Evolutionary conservation across 1,284 basidiomycete genomes (phyloP), one percentile per base, ranked within the genome.

Genomic region (Leccinum angustisporum): DNA sequence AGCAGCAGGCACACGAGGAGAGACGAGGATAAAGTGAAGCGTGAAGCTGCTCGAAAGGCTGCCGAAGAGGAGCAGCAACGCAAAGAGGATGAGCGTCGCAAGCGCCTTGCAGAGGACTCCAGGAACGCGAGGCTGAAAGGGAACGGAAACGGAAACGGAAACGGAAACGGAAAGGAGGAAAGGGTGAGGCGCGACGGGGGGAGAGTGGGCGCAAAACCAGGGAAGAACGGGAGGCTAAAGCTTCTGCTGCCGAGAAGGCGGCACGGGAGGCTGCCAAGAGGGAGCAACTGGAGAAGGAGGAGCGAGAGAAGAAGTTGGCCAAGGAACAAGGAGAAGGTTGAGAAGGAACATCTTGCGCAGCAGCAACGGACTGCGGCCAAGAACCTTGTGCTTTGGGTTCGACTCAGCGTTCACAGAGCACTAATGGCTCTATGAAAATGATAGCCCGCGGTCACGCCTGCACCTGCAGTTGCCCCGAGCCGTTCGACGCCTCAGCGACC

Each of bases 61-160:
- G 85, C 85, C 60, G 91, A 94, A 63, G 94, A 94, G 71, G 94
- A 95, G 76, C 86, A 83, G 65, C 79, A 82, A 57, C 83, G 86
- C 63, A 92, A 88, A 72, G 90, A 90, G 61, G 92, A 93, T 73
- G 91, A 94, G 70, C 85, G 86, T 68, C 83, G 86, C 58, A 88
- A 86, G 70, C 86, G 86, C 56, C 80, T 88, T 65, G 84, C 86
- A 52, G 89, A 92, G 67, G 90, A 93, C 68, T 27, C 27, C 80
- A 80, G 67, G 84, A 84, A 62, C 79, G 82, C 8, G 81, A 84
- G 62, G 83, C 83, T 30, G 91, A 94, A 69, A 83, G 86, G 53
- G 86, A 88, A 63, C 81, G 83, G 21, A 78, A 81, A 67, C 83
- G 81, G 48, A 84, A 81, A 67, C 81, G 81, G 48, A 84, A 81